These are phyloP conservation scores for Backusella macrospora DNA, from an alignment of 192 early-diverging fungal genomes.

Conservation along the genomic window DNA sequence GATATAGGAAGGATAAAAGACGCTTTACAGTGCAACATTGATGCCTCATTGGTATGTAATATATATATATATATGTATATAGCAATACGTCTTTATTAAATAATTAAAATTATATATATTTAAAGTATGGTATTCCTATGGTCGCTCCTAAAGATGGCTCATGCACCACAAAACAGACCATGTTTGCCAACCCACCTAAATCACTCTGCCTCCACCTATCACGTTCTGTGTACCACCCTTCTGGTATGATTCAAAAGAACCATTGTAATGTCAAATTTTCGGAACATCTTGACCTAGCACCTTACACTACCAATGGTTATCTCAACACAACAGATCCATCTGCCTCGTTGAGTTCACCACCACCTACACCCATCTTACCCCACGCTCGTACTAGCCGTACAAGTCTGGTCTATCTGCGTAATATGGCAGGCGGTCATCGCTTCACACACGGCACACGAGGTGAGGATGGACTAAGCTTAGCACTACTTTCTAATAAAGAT, in stretches of 20 bases:
- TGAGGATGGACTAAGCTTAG: constrained; percentile 22
- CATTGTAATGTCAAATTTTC: constrained; percentile 70
- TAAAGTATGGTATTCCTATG: constrained; percentile 38
- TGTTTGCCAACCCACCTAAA: constrained; percentile 84
- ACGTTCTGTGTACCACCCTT: constrained; percentile 76
- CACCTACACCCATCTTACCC: constrained; percentile 14
- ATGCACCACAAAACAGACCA: constrained; percentile 74
- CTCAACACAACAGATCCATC: constrained; percentile 37
- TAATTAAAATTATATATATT: background rate
- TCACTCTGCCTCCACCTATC: constrained; percentile 86
- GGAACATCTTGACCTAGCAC: constrained; percentile 73
- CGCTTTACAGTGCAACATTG: constrained; percentile 44
- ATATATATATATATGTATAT: background rate
- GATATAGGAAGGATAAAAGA: constrained; percentile 46
- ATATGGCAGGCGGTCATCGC: constrained; percentile 25
- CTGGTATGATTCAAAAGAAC: constrained; percentile 77
- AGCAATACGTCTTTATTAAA: background rate
- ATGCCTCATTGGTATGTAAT: constrained; percentile 48
- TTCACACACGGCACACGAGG: background rate
- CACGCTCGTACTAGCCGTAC: constrained; percentile 28
- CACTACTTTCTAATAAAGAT: constrained; percentile 15
- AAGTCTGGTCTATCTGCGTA: constrained; percentile 39
- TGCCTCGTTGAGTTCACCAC: constrained; percentile 18
- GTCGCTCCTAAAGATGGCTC: constrained; percentile 32
- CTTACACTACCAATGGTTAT: constrained; percentile 73